phyloP scores from a whole-genome alignment of 257 asterid genomes.

The Eucommia ulmoides region DNA sequence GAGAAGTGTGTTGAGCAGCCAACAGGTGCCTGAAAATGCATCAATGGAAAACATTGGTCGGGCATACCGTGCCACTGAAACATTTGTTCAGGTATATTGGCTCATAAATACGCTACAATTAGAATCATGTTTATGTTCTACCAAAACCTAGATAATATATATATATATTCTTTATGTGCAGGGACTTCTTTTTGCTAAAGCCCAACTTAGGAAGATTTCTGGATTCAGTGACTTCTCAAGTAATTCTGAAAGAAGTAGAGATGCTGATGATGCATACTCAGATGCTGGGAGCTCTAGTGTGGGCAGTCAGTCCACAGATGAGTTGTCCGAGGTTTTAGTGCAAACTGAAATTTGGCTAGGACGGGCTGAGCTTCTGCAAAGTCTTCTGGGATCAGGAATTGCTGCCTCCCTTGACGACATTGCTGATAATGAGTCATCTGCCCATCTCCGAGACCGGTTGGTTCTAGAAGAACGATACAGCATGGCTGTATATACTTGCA shows the following conservation, averaged over 20 bases:
- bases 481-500: slow-evolving; percentile 97
- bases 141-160: slow-evolving; percentile 1
- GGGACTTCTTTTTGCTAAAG: slow-evolving; percentile 76
- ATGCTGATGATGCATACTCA: slow-evolving; percentile 80
- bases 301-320: slow-evolving; percentile 87
- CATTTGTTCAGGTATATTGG: slow-evolving; percentile 69
- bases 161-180: slow-evolving; percentile 24
- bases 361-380: slow-evolving; percentile 89
- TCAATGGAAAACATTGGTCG: slow-evolving; percentile 89
- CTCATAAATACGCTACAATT: slow-evolving; percentile 3
- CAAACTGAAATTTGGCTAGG: slow-evolving; percentile 87
- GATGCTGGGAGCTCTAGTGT: slow-evolving; percentile 90
- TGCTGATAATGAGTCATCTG: slow-evolving; percentile 85
- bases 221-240: slow-evolving; percentile 66
- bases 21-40: slow-evolving; percentile 70
- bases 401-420: slow-evolving; percentile 96
- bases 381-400: slow-evolving; percentile 94
- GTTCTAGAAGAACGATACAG: slow-evolving; percentile 85
- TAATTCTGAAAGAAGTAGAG: slow-evolving; percentile 69
- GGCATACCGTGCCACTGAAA: slow-evolving; percentile 96
- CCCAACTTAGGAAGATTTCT: slow-evolving; percentile 76
- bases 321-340: slow-evolving; percentile 63
- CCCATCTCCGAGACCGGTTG: slow-evolving; percentile 79
- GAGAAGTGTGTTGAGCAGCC: slow-evolving; percentile 72
- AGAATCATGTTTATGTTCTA: slow-evolving; percentile 1